Base-by-base conservation (phyloP, 2,329 filamentous ascomycete genomes). In the Exophiala mesophila region DNA sequence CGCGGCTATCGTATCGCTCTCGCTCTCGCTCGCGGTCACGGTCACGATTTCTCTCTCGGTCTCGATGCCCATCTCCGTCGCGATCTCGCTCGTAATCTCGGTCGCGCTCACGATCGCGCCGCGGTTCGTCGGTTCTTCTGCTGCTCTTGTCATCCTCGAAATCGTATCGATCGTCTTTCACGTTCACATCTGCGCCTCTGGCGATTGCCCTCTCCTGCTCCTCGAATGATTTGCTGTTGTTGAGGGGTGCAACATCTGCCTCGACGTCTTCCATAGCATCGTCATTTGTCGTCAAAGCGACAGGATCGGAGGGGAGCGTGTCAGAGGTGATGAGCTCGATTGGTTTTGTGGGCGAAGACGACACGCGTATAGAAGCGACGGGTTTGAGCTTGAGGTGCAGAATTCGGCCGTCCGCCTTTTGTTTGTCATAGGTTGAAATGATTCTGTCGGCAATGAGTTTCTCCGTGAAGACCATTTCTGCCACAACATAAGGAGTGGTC, bases 341-440 rank as follows among this genome's bases (percentile, higher is more conserved):
- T 16, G 24, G 38, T 20, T 28, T 34, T 5, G 32, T 16, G 12
- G 36, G 33, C 10, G 33, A 20, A 7, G 23, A 12, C 8, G 32
- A 9, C 1, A 24, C 38, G 20, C 31, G 37, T 12, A 34, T 40
- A 15, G 33, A 5, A 3, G 44, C 45, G 9, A 58, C 50, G 9
- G 63, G 58, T 54, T 76, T 76, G 50, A 78, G 61, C 47, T 72
- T 76, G 39, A 82, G 70, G 44, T 77, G 73, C 26, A 82, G 64
- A 2, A 77, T 57, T 43, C 76, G 69, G 21, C 78, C 78, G 55
- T 83, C 79, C 19, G 79, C 79, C 74, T 73, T 78, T 56, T 80
- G 76, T 50, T 76, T 75, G 61, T 83, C 76, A 63, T 81, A 82
- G 23, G 70, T 78, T 26, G 69, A 69, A 49, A 82, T 73, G 26